Evolutionary conservation across 306 rosid genomes (phyloP), one percentile per base, ranked within the genome.

Genomic region (Bauhinia variegata): DNA sequence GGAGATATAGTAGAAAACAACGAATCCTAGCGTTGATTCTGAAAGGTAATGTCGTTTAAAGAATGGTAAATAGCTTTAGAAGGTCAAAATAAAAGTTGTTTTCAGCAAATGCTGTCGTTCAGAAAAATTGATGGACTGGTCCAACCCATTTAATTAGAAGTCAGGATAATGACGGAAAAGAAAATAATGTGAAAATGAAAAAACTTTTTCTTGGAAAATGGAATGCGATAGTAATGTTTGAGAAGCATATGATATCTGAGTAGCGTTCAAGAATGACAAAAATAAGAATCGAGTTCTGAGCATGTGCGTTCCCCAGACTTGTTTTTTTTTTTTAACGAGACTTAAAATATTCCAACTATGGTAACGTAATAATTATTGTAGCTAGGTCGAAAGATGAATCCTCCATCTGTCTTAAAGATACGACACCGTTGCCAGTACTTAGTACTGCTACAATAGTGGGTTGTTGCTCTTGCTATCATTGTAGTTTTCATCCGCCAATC

Each of bases 401-500:
- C 11, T 5, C 16, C 14, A n/a, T 55, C 36, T 18, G 77, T 71
- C 74, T 34, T 38, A 7, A 6, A 33, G 14, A n/a, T 4, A 2
- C n/a, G 10, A 14, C 2, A 6, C 11, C 7, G 19, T 59, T 11
- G 28, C 11, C 17, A 33, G 28, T 23, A 23, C 28, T 55, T 46
- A 33, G 50, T n/a, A 44, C 16, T 44, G 5, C 9, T 36, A 8
- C n/a, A n/a, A n/a, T 36, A 23, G 28, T 23, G 28, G 41, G 41
- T 36, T 36, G 41, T 36, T 36, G 41, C 6, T 17, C 50, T 59
- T 4, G 4, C 7, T 60, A 77, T 77, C 71, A 81, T 81, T 81
- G 46, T 72, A 49, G 56, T 71, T 44, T 18, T 75, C 50, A 54
- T 68, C 50, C 70, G 42, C 5, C 65, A 65, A 14, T 33, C 6